A percentile compares a stretch with the other conserved stretches of the same genome.
Evolutionary conservation across 2,329 filamentous ascomycete genomes (phyloP).

Genomic region (Cadophora luteo-olivacea): DNA sequence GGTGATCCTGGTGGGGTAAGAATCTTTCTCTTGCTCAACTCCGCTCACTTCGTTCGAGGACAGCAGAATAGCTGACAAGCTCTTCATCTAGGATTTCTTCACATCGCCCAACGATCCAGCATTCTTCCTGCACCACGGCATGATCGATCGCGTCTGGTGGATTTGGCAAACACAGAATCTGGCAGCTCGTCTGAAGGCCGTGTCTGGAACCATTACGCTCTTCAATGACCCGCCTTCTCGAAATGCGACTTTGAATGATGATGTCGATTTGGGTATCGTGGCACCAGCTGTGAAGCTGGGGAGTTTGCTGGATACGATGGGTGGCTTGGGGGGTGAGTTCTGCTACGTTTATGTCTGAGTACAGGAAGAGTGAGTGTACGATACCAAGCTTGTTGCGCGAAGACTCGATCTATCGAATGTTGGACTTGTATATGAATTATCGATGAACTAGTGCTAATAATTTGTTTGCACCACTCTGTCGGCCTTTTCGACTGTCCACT

Average conservation of each 20-base stretch:
- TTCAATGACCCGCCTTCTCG: conserved; percentile 48
- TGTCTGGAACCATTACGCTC: conserved; percentile 48
- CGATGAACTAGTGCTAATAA: too few relatives aligned
- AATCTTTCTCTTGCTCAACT: background rate
- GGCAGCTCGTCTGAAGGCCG: conserved; percentile 39
- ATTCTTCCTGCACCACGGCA: conserved; percentile 54
- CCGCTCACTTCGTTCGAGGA: background rate
- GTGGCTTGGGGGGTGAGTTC: conserved; percentile 45
- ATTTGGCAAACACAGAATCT: conserved; percentile 55
- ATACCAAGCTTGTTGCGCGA: background rate
- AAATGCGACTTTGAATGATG: conserved; percentile 51
- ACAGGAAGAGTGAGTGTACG: background rate
- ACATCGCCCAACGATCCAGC: conserved; percentile 52
- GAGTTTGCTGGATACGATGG: conserved; percentile 50
- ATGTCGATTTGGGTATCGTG: conserved; percentile 35
- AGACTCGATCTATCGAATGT: background rate
- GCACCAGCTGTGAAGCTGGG: conserved; percentile 41
- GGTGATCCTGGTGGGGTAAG: conserved; percentile 52
- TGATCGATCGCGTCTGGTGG: conserved; percentile 54
- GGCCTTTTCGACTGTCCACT: too few relatives aligned
- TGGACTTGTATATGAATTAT: too few relatives aligned
- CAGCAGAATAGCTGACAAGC: background rate
- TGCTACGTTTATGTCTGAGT: conserved; percentile 52
- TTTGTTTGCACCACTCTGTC: too few relatives aligned
- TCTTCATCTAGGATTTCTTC: conserved; percentile 46